A percentile compares a stretch with the other conserved stretches of the same genome.
Evolutionary conservation across 371 early-diverging fungal species (phyloP).

Genomic region (Syncephalastrum monosporum): DNA sequence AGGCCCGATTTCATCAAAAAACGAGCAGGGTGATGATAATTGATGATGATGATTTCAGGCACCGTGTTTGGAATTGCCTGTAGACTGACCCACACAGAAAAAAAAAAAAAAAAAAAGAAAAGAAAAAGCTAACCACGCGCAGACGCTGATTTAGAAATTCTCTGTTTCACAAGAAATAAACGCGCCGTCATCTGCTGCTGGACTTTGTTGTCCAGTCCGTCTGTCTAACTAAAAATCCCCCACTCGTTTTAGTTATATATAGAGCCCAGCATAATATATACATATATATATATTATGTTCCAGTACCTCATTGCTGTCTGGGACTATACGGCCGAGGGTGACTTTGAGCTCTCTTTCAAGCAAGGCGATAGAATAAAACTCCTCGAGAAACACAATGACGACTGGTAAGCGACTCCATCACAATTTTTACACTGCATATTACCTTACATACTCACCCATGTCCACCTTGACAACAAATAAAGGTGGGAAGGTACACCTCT

Average conservation of each 20-base stretch:
- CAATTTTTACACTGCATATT: too few relatives aligned
- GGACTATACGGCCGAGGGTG: slow-evolving; percentile 49
- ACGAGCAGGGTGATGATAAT: not conserved
- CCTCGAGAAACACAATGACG: slow-evolving; percentile 50
- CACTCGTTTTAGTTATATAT: not conserved
- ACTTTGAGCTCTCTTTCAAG: slow-evolving; percentile 46
- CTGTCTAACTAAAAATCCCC: not conserved
- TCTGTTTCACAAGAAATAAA: not conserved
- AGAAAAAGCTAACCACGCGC: too few relatives aligned
- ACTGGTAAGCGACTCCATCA: slow-evolving; percentile 30
- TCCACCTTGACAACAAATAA: not conserved
- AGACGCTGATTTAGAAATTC: too few relatives aligned
- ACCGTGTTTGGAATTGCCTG: too few relatives aligned
- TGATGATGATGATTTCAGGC: not conserved
- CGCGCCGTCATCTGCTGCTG: not conserved
- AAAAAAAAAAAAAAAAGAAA: too few relatives aligned
- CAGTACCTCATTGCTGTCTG: slow-evolving; percentile 44
- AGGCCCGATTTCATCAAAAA: not conserved
- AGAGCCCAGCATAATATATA: not conserved
- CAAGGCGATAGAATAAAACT: slow-evolving; percentile 47
- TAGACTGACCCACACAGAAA: too few relatives aligned
- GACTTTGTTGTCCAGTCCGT: not conserved
- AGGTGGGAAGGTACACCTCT: slow-evolving; percentile 49
- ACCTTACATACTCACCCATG: not conserved
- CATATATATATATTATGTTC: slow-evolving; percentile 21